phyloP scores from a whole-genome alignment of 768 basidiomycete species.

The Flagelloscypha sp. region DNA sequence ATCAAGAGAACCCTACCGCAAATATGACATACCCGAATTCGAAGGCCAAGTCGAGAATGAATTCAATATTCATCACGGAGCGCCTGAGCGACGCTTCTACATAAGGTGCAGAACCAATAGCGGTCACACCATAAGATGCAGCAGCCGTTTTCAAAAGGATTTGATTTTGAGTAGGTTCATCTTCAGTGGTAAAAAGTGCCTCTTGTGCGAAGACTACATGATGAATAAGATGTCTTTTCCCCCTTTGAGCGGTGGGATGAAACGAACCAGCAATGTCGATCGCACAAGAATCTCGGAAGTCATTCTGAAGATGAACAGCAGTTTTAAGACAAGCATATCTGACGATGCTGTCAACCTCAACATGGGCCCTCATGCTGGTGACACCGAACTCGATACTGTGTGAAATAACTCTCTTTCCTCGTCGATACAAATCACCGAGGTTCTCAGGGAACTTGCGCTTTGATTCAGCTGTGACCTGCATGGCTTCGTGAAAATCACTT shows the following conservation, averaged over 20 bases:
- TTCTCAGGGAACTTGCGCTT: slow-evolving; percentile 41
- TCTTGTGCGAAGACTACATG: slow-evolving; percentile 54
- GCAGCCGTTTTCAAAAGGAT: slow-evolving; percentile 36
- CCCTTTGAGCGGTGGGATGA: background rate
- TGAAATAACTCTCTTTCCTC: slow-evolving; percentile 45
- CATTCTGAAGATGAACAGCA: slow-evolving; percentile 38
- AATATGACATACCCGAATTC: too few species aligned
- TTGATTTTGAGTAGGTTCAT: slow-evolving; percentile 37
- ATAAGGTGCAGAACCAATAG: slow-evolving; percentile 59
- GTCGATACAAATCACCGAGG: slow-evolving; percentile 36
- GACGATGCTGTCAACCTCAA: slow-evolving; percentile 54
- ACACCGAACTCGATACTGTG: slow-evolving; percentile 57
- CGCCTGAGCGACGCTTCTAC: slow-evolving; percentile 43
- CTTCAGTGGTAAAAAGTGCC: slow-evolving; percentile 35
- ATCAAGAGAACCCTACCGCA: too few species aligned
- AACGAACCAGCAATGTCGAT: slow-evolving; percentile 49
- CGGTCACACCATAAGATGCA: slow-evolving; percentile 31
- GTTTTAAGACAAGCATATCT: slow-evolving; percentile 45
- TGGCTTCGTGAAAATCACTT: slow-evolving; percentile 50
- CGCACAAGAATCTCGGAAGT: slow-evolving; percentile 39
- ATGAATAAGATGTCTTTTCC: slow-evolving; percentile 3
- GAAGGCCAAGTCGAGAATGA: slow-evolving; percentile 41
- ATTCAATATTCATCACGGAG: slow-evolving; percentile 44
- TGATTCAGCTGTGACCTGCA: slow-evolving; percentile 40
- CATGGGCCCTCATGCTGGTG: slow-evolving; percentile 59